Evolutionary conservation across 2,329 filamentous ascomycete genomes (phyloP), one percentile per base, ranked within the genome.

Genomic region (Sporothrix dimorphospora): DNA sequence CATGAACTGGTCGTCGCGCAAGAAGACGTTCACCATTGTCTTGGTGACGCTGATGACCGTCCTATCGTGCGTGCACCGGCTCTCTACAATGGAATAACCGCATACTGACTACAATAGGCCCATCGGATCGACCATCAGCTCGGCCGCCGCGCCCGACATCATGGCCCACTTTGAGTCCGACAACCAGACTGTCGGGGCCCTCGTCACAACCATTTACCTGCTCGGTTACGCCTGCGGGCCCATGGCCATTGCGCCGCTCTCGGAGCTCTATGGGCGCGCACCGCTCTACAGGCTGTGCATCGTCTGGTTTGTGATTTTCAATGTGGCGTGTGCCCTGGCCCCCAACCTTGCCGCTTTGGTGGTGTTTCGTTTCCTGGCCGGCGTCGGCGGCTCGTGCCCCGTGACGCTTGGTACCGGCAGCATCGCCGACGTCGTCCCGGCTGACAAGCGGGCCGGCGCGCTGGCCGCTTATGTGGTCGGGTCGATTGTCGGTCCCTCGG

Each of bases 351-450:
- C 78, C 11, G 79, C 84, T 69, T 81, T 91, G 47, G 84, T 90
- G 71, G 83, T 81, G 2, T 89, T 91, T 75, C 83, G 90, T 0
- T 92, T 92, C 80, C 89, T 90, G 71, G 84, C 86, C 1, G 89
- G 87, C 0, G 85, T 91, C 72, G 91, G 90, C 74, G 86, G 87
- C 9, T 87, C 86, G 0, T 89, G 90, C 0, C 90, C 90, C 0
- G 85, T 93, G 0, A 92, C 90, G 0, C 91, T 91, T 75, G 91
- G 89, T 0, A 90, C 90, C 0, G 90, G 90, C 30, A 87, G 87
- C 1, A 89, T 92, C 47, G 87, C 88, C 19, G 91, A 93, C 77
- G 83, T 92, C 79, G 85, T 91, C 27, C 47, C 67, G 0, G 84
- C 85, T 57, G 86, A 89, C 76, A 83, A 87, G 76, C 83, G 89